Base-by-base conservation (phyloP, 768 basidiomycete species). In the Mycena chlorophos region DNA sequence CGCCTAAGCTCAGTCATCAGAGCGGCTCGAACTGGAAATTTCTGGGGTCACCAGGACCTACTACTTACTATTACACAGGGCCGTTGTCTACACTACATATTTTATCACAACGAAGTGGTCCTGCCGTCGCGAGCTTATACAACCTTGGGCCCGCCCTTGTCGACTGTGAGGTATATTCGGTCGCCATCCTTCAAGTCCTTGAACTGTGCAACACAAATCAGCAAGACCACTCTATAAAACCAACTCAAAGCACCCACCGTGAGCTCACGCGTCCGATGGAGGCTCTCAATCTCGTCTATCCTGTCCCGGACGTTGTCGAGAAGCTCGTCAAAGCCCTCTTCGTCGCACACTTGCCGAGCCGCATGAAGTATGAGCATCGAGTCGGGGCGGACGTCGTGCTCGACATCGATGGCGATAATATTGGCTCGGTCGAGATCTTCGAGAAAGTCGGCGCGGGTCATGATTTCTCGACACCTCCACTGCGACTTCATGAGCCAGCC, bases 281-380 rank as follows among this genome's bases (percentile, higher is more conserved):
- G 66, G 68, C 86, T 88, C 72, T 95, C 93, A 64, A 95, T 94
- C 69, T 90, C 87, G 68, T 93, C 89, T 37, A 94, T 84, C 14
- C 94, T 78, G 56, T 82, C 82, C 48, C 89, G 77, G 4, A 92
- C 91, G 49, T 75, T 77, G 57, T 91, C 80, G 17, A 92, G 77
- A 30, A 85, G 66, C n/a, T 89, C 86, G 48, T 93, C 85, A 65
- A 95, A 94, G 8, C 83, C 91, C 45, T 87, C 84, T 67, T 86
- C 86, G 22, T 80, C 77, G 17, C 85, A 84, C 4, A 92, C 85
- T 61, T 86, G 77, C 60, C 80, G 75, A 30, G 89, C 89, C 47
- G 89, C 87, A 51, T 83, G 83, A 4, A 92, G 78, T 51, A 89
- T 82, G 19, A 91, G 78, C 73, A 86, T 80, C 0, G 90, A 93